phyloP scores from a whole-genome alignment of 495 filamentous ascomycete species.

The Geopyxis carbonaria region DNA sequence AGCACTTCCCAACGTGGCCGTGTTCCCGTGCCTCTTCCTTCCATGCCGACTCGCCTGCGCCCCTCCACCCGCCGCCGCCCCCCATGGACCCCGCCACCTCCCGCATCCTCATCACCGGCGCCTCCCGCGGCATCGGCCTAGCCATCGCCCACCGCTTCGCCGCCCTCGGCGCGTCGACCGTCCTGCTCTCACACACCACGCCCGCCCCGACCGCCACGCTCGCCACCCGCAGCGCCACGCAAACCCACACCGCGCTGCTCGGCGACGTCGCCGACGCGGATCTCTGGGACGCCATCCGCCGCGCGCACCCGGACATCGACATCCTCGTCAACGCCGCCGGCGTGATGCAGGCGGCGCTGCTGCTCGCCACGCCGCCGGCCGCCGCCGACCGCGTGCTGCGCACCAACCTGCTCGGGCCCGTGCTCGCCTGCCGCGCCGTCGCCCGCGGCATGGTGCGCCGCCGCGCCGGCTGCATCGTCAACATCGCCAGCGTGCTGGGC shows the following conservation, averaged over 20 bases:
- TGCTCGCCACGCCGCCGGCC: conserved; percentile 30
- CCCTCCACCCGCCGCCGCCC: background rate
- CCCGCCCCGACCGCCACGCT: conserved; percentile 29
- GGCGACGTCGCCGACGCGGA: conserved; percentile 33
- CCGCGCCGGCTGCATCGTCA: conserved; percentile 49
- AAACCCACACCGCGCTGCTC: conserved; percentile 25
- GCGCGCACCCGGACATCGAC: conserved; percentile 33
- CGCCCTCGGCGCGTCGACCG: conserved; percentile 38
- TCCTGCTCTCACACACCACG: conserved; percentile 36
- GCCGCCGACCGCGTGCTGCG: conserved; percentile 36
- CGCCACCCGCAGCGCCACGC: conserved; percentile 5
- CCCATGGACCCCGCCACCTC: conserved; percentile 31
- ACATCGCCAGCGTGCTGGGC: conserved; percentile 57
- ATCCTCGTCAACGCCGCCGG: conserved; percentile 67
- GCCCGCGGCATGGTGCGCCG: conserved; percentile 33
- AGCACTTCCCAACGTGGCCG: too few relatives aligned
- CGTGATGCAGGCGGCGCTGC: conserved; percentile 40
- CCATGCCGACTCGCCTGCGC: too few relatives aligned
- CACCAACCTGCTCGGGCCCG: conserved; percentile 58
- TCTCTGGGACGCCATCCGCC: conserved; percentile 33
- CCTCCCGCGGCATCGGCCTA: conserved; percentile 46
- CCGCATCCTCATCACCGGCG: conserved; percentile 44
- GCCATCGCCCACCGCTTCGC: conserved; percentile 53
- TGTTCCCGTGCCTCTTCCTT: too few relatives aligned
- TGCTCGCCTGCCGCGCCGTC: conserved; percentile 43